Conservation (phyloP, 208 protist genomes). For the Acanthamoeba triangularis region DNA sequence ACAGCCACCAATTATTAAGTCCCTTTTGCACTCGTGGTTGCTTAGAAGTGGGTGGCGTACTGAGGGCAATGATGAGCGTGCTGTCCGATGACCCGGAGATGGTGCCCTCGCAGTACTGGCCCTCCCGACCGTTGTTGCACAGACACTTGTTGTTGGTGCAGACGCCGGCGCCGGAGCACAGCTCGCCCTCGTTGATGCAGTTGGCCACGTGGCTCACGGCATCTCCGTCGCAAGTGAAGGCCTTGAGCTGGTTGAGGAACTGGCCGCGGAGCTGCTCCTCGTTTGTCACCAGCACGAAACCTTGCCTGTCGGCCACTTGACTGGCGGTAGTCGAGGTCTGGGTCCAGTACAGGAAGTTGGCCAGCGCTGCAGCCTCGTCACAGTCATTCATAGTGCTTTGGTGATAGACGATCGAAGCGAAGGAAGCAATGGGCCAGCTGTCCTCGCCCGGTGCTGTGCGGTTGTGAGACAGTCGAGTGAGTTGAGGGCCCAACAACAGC, state of each 20-base stretch:
- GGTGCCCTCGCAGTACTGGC: slow-evolving; percentile 4
- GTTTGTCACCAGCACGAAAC: background rate
- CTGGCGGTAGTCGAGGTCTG: background rate
- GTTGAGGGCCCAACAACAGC: background rate
- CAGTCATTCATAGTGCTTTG: background rate
- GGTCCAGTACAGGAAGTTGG: background rate
- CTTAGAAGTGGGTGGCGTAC: background rate
- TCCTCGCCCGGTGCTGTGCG: background rate
- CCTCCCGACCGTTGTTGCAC: background rate
- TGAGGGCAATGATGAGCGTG: background rate
- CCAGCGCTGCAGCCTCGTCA: background rate
- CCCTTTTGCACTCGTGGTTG: background rate
- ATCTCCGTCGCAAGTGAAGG: background rate
- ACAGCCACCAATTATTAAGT: background rate
- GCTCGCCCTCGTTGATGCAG: background rate
- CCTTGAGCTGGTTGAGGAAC: slow-evolving; percentile 13
- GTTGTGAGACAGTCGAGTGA: background rate
- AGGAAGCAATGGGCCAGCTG: background rate
- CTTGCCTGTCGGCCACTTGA: background rate
- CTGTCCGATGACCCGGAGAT: background rate
- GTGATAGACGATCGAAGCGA: background rate
- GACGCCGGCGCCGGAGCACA: background rate
- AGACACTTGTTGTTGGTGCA: background rate
- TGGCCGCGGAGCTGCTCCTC: no score
- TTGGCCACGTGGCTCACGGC: slow-evolving; percentile 3